phyloP scores from a whole-genome alignment of 495 filamentous ascomycete species.

The Penicillium silybi region DNA sequence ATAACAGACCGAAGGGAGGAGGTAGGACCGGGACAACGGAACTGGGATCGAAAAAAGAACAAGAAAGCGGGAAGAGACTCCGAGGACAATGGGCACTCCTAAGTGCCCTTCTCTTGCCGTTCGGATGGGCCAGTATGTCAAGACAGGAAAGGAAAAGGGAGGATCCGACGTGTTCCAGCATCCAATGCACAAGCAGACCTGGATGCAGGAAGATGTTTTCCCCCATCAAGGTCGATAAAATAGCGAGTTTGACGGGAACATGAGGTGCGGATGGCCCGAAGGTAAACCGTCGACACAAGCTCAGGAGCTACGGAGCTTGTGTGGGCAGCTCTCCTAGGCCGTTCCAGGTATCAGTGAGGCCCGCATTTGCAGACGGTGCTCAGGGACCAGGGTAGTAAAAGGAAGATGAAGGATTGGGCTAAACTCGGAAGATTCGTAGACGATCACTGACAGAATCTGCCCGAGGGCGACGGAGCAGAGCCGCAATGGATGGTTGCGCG shows the following conservation, averaged over 20 bases:
- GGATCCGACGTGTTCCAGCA: not conserved
- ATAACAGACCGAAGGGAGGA: not conserved
- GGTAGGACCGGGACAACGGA: not conserved
- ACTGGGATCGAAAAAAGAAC: not conserved
- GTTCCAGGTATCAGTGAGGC: not conserved
- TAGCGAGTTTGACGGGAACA: not conserved
- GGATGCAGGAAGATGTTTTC: no score
- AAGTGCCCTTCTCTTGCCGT: not conserved
- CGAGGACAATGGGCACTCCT: not conserved
- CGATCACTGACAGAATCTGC: constrained; percentile 1
- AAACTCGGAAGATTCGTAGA: not conserved
- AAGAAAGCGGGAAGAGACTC: not conserved
- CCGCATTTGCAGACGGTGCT: not conserved
- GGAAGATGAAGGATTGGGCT: not conserved
- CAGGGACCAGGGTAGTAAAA: not conserved
- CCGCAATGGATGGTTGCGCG: not conserved
- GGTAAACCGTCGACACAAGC: not conserved
- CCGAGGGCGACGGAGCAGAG: not conserved
- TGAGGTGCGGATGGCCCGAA: not conserved
- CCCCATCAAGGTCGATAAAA: not conserved
- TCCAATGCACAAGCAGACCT: not conserved
- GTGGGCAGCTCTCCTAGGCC: constrained; percentile 5
- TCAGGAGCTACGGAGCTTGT: not conserved
- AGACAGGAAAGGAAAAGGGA: not conserved
- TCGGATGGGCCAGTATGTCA: not conserved